Evolutionary conservation across 495 filamentous ascomycete genomes (phyloP).

Genomic region (Geoglossum glabrum): DNA sequence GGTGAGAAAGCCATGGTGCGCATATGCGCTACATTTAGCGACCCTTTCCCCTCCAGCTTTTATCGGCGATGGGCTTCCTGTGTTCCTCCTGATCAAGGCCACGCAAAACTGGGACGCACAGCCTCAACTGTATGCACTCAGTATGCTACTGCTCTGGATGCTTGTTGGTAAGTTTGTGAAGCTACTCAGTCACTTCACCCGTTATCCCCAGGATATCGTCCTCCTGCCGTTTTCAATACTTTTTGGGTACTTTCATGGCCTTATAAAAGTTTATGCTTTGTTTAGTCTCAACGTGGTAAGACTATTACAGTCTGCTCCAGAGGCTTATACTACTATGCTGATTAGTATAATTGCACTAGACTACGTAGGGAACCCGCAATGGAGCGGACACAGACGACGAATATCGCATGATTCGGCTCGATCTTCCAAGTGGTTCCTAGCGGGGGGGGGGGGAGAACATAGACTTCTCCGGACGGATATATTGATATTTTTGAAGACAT

Average conservation of each 20-base stretch:
- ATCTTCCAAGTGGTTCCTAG: no score
- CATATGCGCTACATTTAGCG: constrained; percentile 54
- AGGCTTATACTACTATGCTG: not conserved
- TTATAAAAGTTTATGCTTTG: constrained; percentile 42
- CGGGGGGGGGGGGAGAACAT: no score
- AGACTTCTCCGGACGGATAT: no score
- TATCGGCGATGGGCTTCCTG: constrained; percentile 38
- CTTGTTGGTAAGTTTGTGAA: constrained; percentile 39
- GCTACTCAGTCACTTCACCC: constrained; percentile 34
- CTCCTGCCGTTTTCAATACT: constrained; percentile 32
- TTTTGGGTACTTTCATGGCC: constrained; percentile 40
- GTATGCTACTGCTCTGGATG: constrained; percentile 17
- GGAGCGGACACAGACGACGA: constrained; percentile 36
- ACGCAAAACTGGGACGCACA: constrained; percentile 12
- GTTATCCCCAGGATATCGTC: constrained; percentile 33
- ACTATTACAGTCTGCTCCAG: not conserved
- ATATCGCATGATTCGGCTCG: constrained; percentile 27
- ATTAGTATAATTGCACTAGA: constrained; percentile 17
- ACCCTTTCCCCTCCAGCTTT: constrained; percentile 54
- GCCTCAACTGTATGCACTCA: not conserved
- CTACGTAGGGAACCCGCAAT: constrained; percentile 37
- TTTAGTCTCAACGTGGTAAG: constrained; percentile 24
- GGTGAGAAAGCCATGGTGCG: constrained; percentile 34
- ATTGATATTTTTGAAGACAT: no score
- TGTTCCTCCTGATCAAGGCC: constrained; percentile 30